Base-by-base conservation (phyloP, 1,139 yeast genomes). In the Candida buenavistaensis region DNA sequence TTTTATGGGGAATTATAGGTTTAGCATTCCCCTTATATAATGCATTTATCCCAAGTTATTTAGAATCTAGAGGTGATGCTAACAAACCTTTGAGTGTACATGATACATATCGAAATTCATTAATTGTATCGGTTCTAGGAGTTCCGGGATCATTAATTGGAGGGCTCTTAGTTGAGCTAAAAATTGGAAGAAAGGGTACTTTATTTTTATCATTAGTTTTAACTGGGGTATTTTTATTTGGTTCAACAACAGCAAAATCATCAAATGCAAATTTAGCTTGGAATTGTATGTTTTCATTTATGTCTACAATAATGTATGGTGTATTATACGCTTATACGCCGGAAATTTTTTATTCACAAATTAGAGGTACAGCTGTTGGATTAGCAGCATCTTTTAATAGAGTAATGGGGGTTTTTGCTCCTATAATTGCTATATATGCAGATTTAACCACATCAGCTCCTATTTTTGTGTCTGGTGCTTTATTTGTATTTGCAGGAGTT, bases 281-380 rank as follows among this genome's bases (percentile, higher is more conserved):
- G 72, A 68, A 63, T 42, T 68, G 73, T 43, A 61, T 59, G 15
- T 68, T 68, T 47, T 62, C 64, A 36, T 64, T 68, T 39, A 54
- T 55, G 28, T 65, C 72, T 19, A 67, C 61, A 41, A 63, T 67
- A 30, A 64, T 68, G 68, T 68, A 66, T 46, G 73, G 72, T 0
- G 73, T 67, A 5, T 51, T 68, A 25, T 68, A 68, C 41, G 72
- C 73, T 9, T 68, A 68, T 44, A 68, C 74, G 0, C 74, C 74
- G 0, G 75, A 68, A 41, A 59, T 67, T 26, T 68, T 67, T 46
- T 66, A 64, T 10, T 53, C 72, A 1, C 62, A 54, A 36, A 57
- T 66, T 17, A 52, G 74, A 44, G 73, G 72, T 4, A 68, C 73
- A 4, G 73, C 66, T 1, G 62, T 67, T 14, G 75, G 74, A 0